phyloP scores from a whole-genome alignment of 805 yeast genomes.

The Clavispora carvajalis region DNA sequence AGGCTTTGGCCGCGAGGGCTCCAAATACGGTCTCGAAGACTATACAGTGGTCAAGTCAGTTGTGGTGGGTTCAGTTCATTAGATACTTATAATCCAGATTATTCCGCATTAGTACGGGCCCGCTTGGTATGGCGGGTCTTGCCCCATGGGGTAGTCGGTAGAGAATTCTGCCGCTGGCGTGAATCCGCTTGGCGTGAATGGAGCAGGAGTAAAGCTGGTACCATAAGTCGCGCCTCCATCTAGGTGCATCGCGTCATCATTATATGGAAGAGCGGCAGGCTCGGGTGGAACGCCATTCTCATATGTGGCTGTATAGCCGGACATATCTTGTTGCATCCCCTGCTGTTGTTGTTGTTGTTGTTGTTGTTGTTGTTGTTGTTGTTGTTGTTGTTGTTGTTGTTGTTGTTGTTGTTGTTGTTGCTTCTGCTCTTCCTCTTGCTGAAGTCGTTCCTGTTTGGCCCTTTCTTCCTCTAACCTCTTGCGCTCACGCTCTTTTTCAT shows the following conservation, averaged over 20 bases:
- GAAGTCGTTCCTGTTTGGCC: not conserved
- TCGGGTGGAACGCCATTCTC: not conserved
- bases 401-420: not conserved
- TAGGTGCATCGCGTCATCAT: not conserved
- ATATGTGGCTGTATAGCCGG: not conserved
- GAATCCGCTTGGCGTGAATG: no score
- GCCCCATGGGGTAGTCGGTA: not conserved
- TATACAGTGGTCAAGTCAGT: conserved; percentile 62
- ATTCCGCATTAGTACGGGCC: conserved; percentile 2
- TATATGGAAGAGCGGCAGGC: not conserved
- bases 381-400: not conserved
- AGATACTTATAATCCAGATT: no score
- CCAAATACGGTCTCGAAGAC: conserved; percentile 71
- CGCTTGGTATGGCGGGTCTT: conserved; percentile 1
- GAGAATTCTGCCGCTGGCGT: not conserved
- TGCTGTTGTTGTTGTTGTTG: not conserved
- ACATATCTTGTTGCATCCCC: not conserved
- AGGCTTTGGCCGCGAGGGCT: conserved; percentile 80
- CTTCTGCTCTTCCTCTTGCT: not conserved
- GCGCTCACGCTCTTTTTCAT: not conserved
- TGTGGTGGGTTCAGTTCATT: conserved; percentile 38
- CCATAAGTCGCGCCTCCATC: not conserved
- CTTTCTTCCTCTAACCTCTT: not conserved
- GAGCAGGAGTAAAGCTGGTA: no score
- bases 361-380: not conserved